Base-by-base conservation (phyloP, 2,329 filamentous ascomycete species). In the Trichoderma hamatum region DNA sequence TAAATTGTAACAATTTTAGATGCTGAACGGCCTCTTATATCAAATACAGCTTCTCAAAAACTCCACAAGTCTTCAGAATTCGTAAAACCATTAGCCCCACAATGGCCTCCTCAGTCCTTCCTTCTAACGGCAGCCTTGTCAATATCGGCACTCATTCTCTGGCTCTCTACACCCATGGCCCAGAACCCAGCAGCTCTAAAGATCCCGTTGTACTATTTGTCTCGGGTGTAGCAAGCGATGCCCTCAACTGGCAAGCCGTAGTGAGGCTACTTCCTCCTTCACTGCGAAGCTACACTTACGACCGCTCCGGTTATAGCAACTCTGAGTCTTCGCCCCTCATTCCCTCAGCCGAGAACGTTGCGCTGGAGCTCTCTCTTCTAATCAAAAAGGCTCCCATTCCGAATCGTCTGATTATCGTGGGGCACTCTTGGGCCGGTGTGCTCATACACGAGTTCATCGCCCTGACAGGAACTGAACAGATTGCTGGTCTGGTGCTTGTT, bases 231-330 rank as follows among this genome's bases (percentile, higher is more conserved):
- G 59, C 59, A 62, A 62, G 59, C 59, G 59, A 62, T 24, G 26
- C 59, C 32, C 59, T 62, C n/a, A 62, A 62, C 13, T 62, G 59
- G 59, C 59, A 62, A 26, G 59, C 59, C 13, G 59, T 51, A n/a
- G 59, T 62, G 9, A 28, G 59, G 24, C 28, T 62, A 28, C 43
- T 62, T 62, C 28, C 39, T 24, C 43, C 16, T 13, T 34, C 59
- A 5, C 24, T 62, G 19, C 59, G 59, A 34, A 49, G 19, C 26
- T 62, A 51, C 39, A 62, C 59, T 5, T 62, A 62, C 43, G 59
- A 62, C 5, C 59, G 59, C 13, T 34, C 43, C 1, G 43, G 43
- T 16, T 62, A 62, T 51, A 39, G 59, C 39, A 62, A 62, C 43
- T 62, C 59, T 1, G 28, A 62, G n/a, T 62, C 59, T 13, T 62